Base-by-base conservation (phyloP, 2,329 filamentous ascomycete species). In the Trichoderma afroharzianum region DNA sequence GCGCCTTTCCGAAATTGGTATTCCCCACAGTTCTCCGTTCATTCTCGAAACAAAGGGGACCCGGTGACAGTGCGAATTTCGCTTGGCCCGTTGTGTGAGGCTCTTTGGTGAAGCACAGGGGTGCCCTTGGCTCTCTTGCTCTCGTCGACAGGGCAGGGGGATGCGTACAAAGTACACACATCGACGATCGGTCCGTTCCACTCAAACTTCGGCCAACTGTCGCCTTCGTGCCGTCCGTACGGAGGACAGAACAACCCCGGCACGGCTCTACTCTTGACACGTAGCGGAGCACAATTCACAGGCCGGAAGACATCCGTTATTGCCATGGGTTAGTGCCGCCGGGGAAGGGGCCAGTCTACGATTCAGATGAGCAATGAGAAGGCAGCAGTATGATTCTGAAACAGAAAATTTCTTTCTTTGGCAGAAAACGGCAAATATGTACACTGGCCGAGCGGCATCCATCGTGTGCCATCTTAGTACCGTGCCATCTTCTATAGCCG, bases 1-100 rank as follows among this genome's bases (percentile, higher is more conserved):
- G 50, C 68, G 43, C 68, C 47, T 57, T 33, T 71, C 67, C 58
- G 43, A 69, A 53, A 69, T 62, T 69, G 57, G 39, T 14, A 30
- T 26, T 68, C 66, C 66, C 66, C 55, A 68, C 55, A 67, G 73
- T 73, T 73, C 73, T 73, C 74, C 76, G 63, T 68, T 59, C 39
- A 66, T 62, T 59, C 57, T 70, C 58, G 43, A 63, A 59, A 68
- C 66, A 61, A 53, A 69, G 39, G 67, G 55, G 43, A 61, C 55
- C 12, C 47, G 15, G 24, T 26, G 66, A 68, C 66, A 68, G 66
- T 68, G 66, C 36, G 66, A 61, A 68, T 50, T 50, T 50, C 57
- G 36, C 36, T 32, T 32, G 53, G 7, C 36, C 36, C 66, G 12
- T 30, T 61, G 55, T 68, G n/a, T 59, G 33, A 47, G 64, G 64